phyloP scores from a whole-genome alignment of 2,329 filamentous ascomycete species.

The Didymellaceae sp. region DNA sequence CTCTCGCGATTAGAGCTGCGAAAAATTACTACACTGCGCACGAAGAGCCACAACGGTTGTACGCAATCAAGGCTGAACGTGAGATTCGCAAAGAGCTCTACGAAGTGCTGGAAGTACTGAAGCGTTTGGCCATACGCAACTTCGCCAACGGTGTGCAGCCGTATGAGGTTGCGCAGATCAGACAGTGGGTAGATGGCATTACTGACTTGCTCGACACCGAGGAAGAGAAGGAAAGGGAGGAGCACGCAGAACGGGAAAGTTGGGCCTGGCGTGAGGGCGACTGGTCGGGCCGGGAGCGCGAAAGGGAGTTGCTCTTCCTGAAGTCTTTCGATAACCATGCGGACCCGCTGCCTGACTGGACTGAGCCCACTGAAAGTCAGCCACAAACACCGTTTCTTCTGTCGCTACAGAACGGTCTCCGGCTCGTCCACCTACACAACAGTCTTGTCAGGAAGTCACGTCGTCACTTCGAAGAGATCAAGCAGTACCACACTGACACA shows the following conservation, averaged over 20 bases:
- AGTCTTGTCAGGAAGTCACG: conserved; percentile 83
- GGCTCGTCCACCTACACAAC: conserved; percentile 88
- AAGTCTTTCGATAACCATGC: conserved; percentile 71
- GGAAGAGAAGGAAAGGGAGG: conserved; percentile 75
- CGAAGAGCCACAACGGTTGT: conserved; percentile 82
- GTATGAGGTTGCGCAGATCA: conserved; percentile 78
- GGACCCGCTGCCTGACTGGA: conserved; percentile 71
- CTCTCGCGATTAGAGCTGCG: conserved; percentile 91
- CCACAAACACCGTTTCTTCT: conserved; percentile 76
- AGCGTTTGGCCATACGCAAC: conserved; percentile 85
- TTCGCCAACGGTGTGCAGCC: conserved; percentile 82
- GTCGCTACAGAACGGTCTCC: conserved; percentile 77
- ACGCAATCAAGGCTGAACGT: conserved; percentile 86
- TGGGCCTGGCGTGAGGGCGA: conserved; percentile 84
- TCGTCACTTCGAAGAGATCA: conserved; percentile 87
- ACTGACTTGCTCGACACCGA: conserved; percentile 78
- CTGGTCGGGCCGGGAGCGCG: conserved; percentile 74
- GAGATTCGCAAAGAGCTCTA: conserved; percentile 84
- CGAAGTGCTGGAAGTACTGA: conserved; percentile 86
- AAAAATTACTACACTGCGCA: conserved; percentile 97
- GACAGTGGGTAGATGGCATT: conserved; percentile 80
- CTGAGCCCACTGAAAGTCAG: conserved; percentile 59
- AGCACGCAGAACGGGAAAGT: conserved; percentile 71
- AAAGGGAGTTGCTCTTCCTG: conserved; percentile 83
- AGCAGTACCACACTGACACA: conserved; percentile 88